phyloP scores from a whole-genome alignment of 176 grass and related monocot species.

The Guadua angustifolia region DNA sequence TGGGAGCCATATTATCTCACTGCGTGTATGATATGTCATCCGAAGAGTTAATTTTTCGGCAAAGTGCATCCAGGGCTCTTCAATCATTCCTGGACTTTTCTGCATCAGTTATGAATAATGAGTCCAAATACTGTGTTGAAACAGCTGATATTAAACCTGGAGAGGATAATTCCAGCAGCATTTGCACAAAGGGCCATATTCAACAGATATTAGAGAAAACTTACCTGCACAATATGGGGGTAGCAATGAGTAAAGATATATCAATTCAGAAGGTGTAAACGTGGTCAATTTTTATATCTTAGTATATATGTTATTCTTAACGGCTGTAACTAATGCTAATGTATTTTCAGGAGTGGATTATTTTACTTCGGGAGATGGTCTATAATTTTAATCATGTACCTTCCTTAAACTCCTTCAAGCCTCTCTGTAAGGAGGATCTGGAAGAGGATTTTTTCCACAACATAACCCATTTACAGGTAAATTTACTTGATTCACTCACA shows the following conservation, averaged over 20 bases:
- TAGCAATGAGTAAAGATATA: slow-evolving; percentile 79
- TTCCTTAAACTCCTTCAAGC: slow-evolving; percentile 69
- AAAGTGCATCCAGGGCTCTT: slow-evolving; percentile 90
- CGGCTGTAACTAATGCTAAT: slow-evolving; percentile 34
- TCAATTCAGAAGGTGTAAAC: slow-evolving; percentile 74
- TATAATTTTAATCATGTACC: slow-evolving; percentile 65
- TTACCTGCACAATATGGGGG: slow-evolving; percentile 80
- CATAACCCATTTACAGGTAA: slow-evolving; percentile 97
- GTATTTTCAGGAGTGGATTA: slow-evolving; percentile 84
- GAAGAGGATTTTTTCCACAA: slow-evolving; percentile 95
- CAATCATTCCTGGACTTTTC: slow-evolving; percentile 72
- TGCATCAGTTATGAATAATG: slow-evolving; percentile 63
- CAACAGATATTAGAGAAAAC: slow-evolving; percentile 73
- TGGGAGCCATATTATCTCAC: slow-evolving; percentile 73
- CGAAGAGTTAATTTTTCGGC: slow-evolving; percentile 84
- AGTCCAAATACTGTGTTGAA: slow-evolving; percentile 34
- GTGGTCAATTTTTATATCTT: slow-evolving; percentile 23
- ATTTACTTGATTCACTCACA: slow-evolving; percentile 35
- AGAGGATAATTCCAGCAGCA: slow-evolving; percentile 38
- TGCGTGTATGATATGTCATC: slow-evolving; percentile 93
- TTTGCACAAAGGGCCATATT: slow-evolving; percentile 66
- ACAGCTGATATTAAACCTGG: slow-evolving; percentile 14
- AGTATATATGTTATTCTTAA: slow-evolving; percentile 20
- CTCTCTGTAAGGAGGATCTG: slow-evolving; percentile 81
- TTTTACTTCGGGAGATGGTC: slow-evolving; percentile 82